phyloP scores from a whole-genome alignment of 106 monocot genomes.

The Alisma plantagoaquatica region DNA sequence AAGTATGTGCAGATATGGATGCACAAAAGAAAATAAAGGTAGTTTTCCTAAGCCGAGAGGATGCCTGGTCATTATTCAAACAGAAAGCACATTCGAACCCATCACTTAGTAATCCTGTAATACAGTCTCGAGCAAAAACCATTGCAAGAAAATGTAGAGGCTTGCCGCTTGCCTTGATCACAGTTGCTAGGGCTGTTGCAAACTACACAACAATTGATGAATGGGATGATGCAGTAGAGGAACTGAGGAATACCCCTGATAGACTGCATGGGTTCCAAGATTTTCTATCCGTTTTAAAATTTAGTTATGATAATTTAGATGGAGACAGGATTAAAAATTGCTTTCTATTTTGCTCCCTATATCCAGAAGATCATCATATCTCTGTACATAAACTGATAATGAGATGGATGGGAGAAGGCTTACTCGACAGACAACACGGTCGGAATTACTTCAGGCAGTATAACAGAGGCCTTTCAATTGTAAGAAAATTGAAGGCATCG shows the following conservation, averaged over 20 bases:
- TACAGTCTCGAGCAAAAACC: neutral
- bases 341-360: constrained; percentile 5
- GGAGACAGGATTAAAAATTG: neutral
- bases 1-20: neutral
- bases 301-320: constrained; percentile 1
- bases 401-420: no score
- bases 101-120: neutral
- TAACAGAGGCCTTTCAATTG: neutral
- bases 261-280: neutral
- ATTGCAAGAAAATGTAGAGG: constrained; percentile 1
- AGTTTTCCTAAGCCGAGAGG: neutral
- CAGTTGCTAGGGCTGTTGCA: neutral
- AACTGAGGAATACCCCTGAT: neutral
- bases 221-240: constrained; percentile 3
- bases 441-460: neutral
- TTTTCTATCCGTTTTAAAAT: constrained; percentile 1
- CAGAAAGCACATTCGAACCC: neutral
- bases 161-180: constrained; percentile 2
- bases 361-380: constrained; percentile 1
- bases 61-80: neutral
- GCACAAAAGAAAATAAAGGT: neutral
- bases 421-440: neutral
- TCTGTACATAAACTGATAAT: neutral
- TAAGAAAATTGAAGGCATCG: neutral
- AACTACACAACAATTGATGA: neutral